Evolutionary conservation across 2,329 filamentous ascomycete genomes (phyloP), one percentile per base, ranked within the genome.

Genomic region (Cadophora luteo-olivacea): DNA sequence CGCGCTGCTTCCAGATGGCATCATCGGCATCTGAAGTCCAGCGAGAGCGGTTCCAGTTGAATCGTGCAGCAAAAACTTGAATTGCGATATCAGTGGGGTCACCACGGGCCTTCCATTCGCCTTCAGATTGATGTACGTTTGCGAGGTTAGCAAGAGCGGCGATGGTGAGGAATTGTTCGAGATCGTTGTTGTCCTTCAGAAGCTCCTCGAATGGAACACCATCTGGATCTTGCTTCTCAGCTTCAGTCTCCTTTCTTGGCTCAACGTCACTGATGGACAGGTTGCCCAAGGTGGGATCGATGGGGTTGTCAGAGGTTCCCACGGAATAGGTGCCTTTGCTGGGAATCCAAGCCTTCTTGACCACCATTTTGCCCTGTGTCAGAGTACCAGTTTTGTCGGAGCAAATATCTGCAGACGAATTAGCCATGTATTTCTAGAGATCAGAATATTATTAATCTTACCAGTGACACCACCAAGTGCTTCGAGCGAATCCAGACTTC

Each of bases 301-400:
- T 78, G 0, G 86, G 84, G 49, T 86, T 80, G 33, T 80, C 81
- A 3, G 84, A 84, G 14, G 81, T 78, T 36, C 84, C 82, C 6
- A 89, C 82, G 0, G 82, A 82, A 74, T 86, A 85, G 2, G 82
- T 85, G 22, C 85, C 85, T 19, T 81, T 76, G 3, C 80, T 80
- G 2, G 85, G 85, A 64, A 89, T 80, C 83, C 85, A 87, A 11
- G 83, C 84, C 70, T 84, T 84, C 72, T 84, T 80, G 48, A 83
- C 81, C 24, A 77, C 77, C 82, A 84, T 84, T 65, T 80, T 77
- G 57, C 83, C 38, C 24, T 66, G 54, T 3, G 55, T 66, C 66
- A 92, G 79, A 0, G 89, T 91, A 4, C 91, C 91, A 0, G 91
- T 93, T 81, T 93, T 93, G 77, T 93, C 91, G 0, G 90, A 92